Evolutionary conservation across 352 stramenopile genomes (phyloP), one percentile per base, ranked within the genome.

Genomic region (Hyaloperonospora brassicae): DNA sequence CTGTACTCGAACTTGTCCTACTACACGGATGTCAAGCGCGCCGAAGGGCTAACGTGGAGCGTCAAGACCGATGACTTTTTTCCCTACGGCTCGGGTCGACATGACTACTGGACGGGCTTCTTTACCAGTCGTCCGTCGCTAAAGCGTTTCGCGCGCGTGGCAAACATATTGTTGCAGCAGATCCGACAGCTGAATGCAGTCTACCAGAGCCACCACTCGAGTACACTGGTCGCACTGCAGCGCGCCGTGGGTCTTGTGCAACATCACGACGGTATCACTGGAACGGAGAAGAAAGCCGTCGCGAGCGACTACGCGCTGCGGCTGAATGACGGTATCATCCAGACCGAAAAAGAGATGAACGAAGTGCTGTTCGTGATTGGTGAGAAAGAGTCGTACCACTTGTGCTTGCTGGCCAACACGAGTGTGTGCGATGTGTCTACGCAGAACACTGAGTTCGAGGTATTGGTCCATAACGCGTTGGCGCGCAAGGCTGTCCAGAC

Each of bases 61-160:
- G 70, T 94, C 23, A 98, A 98, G 64, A 91, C 77, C 3, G 95
- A 98, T 44, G 96, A 99, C 57, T 98, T 98, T 57, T 97, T 98
- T 53, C 96, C 96, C 1, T 98, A 98, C 61, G 84, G 74, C 1
- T 95, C 97, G 38, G 84, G 81, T 36, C 70, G 81, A 36, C 74
- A 98, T 59, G 89, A 92, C 41, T 98, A 98, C 68, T 98, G 96
- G 81, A 75, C 93, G 9, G 96, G 96, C 1, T 99, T 97, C 69
- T 99, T 98, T 66, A 97, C 95, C 0, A 97, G 84, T 54, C 82
- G 96, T 13, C 79, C 95, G 0, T 64, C 77, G 3, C 70, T 98
- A 1, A 99, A 99, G 66, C 63, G 80, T 5, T 87, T 98, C 46
- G 86, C 96, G 47, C 78, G 93, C 9, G 82, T 96, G 11, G 77